phyloP scores from a whole-genome alignment of 2,329 filamentous ascomycete species.

The Scopulariopsis brevicaulis region DNA sequence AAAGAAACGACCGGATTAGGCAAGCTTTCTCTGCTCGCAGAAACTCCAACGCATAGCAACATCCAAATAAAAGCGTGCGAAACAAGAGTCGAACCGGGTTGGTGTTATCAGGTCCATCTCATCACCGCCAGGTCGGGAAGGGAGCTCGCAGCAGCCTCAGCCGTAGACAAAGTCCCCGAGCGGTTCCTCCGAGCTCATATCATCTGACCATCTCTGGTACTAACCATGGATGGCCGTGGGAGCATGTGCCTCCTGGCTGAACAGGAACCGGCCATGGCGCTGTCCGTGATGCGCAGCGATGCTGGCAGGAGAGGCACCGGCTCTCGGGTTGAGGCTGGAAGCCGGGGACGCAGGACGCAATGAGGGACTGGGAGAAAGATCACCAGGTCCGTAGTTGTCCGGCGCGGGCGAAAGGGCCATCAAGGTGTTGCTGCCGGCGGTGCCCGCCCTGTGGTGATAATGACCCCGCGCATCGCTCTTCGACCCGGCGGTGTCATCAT shows the following conservation, averaged over 20 bases:
- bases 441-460: neutral
- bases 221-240: conserved; percentile 35
- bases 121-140: neutral
- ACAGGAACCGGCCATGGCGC: conserved; percentile 23
- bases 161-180: neutral
- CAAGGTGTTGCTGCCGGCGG: neutral
- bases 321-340: conserved; percentile 1
- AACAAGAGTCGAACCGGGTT: neutral
- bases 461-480: neutral
- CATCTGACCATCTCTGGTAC: neutral
- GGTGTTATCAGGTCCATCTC: neutral
- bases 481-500: neutral
- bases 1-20: neutral
- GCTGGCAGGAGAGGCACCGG: neutral
- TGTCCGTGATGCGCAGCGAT: conserved; percentile 1
- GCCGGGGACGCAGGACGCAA: neutral
- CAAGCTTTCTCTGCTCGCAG: neutral
- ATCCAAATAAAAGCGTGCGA: neutral
- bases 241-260: conserved; percentile 32
- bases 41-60: neutral
- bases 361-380: neutral
- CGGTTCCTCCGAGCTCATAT: neutral
- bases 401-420: neutral
- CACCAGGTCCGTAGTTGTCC: neutral
- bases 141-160: neutral